These are phyloP conservation scores for Oryza meridionalis DNA, from an alignment of 176 grass and related monocot species.

Conservation along the genomic window DNA sequence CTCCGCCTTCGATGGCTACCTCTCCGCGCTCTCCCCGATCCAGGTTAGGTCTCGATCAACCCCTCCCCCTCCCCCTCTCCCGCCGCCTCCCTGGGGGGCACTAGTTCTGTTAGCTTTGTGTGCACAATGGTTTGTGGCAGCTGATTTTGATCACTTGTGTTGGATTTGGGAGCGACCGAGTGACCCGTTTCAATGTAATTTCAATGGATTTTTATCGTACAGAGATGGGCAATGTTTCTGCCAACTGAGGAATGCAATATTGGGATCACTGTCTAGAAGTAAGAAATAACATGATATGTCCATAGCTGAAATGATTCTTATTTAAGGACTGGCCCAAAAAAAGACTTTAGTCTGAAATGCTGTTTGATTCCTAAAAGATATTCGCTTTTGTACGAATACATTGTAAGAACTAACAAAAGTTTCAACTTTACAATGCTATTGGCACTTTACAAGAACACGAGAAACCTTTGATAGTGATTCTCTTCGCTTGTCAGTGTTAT, in stretches of 20 bases:
- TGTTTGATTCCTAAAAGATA: not conserved
- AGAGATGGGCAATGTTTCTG: not conserved
- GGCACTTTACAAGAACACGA: not conserved
- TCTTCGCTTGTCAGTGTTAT: not conserved
- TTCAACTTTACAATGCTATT: not conserved
- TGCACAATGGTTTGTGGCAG: not conserved
- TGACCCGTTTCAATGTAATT: not conserved
- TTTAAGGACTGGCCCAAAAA: not conserved
- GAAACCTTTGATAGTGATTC: conserved; percentile 1
- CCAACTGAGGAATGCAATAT: not conserved
- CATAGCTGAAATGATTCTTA: conserved; percentile 5
- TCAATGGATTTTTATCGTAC: not conserved
- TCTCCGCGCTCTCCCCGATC: conserved; percentile 89
- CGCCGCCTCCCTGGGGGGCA: no score
- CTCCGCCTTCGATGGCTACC: conserved; percentile 89
- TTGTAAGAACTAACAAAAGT: not conserved
- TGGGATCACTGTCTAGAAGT: not conserved
- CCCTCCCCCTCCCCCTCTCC: not conserved
- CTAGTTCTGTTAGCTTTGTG: not conserved
- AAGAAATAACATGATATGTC: not conserved
- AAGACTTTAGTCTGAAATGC: not conserved
- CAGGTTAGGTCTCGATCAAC: conserved; percentile 58
- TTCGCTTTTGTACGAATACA: not conserved
- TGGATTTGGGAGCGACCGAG: conserved; percentile 8
- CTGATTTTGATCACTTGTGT: not conserved